Base-by-base conservation (phyloP, 176 grass and related monocot genomes). In the Musa schizocarpa region DNA sequence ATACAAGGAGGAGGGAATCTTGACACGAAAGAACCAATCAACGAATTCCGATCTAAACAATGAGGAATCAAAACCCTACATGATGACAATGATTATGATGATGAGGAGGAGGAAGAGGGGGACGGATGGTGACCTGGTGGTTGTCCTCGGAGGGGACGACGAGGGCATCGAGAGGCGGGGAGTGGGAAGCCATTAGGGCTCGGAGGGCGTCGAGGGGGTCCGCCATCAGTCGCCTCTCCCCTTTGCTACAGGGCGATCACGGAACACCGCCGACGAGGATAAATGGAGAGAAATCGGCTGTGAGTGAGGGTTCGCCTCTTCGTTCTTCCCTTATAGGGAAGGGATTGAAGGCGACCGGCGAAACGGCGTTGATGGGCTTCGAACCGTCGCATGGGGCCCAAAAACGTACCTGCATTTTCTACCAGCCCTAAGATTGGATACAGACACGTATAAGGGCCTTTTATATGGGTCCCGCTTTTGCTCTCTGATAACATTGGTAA, bases 131-230 rank as follows among this genome's bases (percentile, higher is more conserved):
- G 14, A 99, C 95, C 95, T 99, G 95, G 78, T 99, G 95, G 61
- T 89, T 88, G 81, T 99, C 95, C 73, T 94, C 95, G 58, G 95
- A 94, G 13, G 95, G 95, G 66, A 99, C 84, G 78, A 94, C 58
- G 24, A 99, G 84, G 51, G 88, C 95, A 78, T 89, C 48, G 58
- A 99, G 86, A 1, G 95, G 90, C 53, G 95, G 95, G 43, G 84
- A 86, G 76, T 99, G 95, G 14, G 86, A 74, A 26, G 86, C 84
- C 95, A 99, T 99, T 49, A 86, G 84, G 68, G 76, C 75, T 61
- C 90, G 90, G 50, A 94, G 78, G 61, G 79, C 84, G 53, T 99
- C 88, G 53, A 99, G 86, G 13, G 74, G 81, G 66, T 86, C 82
- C 43, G 83, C 84, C 86, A 84, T 91, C 73, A 56, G 9, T 70